phyloP scores from a whole-genome alignment of 495 filamentous ascomycete species.

The Aspergillus sclerotioniger region DNA sequence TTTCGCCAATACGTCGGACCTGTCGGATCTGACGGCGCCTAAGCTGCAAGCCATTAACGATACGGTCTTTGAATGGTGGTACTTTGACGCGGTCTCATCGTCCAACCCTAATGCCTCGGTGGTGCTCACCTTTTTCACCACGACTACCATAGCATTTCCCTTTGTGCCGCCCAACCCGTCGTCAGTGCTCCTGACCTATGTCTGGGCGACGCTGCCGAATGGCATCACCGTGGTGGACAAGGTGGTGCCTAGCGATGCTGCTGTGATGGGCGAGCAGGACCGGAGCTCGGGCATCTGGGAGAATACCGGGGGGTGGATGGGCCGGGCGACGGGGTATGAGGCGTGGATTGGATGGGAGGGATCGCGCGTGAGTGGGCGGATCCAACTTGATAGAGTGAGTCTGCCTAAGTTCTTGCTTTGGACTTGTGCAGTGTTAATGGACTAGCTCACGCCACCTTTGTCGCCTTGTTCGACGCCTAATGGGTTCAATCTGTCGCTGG shows the following conservation, averaged over 20 bases:
- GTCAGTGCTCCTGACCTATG: conserved; percentile 23
- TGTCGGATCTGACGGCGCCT: conserved; percentile 30
- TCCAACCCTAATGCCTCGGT: conserved; percentile 20
- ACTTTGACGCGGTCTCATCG: conserved; percentile 35
- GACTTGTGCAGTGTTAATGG: not conserved
- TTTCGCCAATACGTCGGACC: not conserved
- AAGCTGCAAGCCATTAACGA: conserved; percentile 27
- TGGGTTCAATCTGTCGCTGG: conserved; percentile 15
- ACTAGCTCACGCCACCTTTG: conserved; percentile 6
- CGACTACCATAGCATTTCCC: conserved; percentile 22
- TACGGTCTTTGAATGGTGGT: conserved; percentile 42
- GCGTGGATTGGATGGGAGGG: conserved; percentile 6
- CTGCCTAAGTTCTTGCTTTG: not conserved
- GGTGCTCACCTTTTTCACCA: conserved; percentile 30
- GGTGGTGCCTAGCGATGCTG: not conserved
- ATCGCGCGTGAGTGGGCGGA: conserved; percentile 11
- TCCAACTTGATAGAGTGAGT: conserved; percentile 6
- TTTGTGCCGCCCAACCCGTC: conserved; percentile 15
- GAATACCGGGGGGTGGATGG: conserved; percentile 11
- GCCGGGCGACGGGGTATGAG: conserved; percentile 9
- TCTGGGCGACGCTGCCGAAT: conserved; percentile 26
- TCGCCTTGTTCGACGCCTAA: conserved; percentile 3
- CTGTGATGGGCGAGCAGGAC: not conserved
- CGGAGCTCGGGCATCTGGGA: conserved; percentile 7
- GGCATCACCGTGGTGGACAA: not conserved